These are phyloP conservation scores for Periconia sp. DNA, from an alignment of 2,329 filamentous ascomycete species.

Conservation along the genomic window DNA sequence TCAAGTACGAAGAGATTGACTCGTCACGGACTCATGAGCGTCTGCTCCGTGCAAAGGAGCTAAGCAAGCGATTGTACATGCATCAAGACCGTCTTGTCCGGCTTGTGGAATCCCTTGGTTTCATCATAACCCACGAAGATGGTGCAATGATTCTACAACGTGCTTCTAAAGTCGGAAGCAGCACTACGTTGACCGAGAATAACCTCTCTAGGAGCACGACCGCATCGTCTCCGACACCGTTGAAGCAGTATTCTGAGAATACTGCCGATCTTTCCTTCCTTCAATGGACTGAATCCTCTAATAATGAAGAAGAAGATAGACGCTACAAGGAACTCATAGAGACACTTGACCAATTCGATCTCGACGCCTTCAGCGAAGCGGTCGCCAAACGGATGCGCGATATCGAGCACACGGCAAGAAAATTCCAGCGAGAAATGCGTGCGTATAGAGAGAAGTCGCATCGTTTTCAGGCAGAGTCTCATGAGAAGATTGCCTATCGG, in stretches of 20 bases:
- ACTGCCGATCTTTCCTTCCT: conserved; percentile 74
- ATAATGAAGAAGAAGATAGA: conserved; percentile 69
- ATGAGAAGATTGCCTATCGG: conserved; percentile 94
- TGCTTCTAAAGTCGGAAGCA: conserved; percentile 61
- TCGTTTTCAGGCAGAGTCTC: conserved; percentile 78
- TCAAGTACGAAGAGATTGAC: conserved; percentile 55
- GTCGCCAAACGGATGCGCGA: conserved; percentile 91
- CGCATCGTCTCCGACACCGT: conserved; percentile 60
- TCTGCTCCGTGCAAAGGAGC: conserved; percentile 75
- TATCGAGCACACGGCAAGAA: conserved; percentile 89
- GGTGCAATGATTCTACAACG: conserved; percentile 78
- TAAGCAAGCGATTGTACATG: conserved; percentile 81
- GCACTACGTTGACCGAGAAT: conserved; percentile 50
- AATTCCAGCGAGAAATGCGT: conserved; percentile 88
- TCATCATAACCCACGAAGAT: conserved; percentile 76
- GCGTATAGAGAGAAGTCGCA: conserved; percentile 88
- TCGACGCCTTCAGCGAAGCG: conserved; percentile 83
- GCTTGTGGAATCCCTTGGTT: conserved; percentile 86
- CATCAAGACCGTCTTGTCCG: conserved; percentile 85
- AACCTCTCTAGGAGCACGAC: conserved; percentile 56
- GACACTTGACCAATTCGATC: conserved; percentile 77
- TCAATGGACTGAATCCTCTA: conserved; percentile 79
- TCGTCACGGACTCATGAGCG: conserved; percentile 70
- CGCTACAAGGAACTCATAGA: conserved; percentile 78
- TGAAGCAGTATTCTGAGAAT: conserved; percentile 65